phyloP scores from a whole-genome alignment of 441 rosid species.

The Gossypium trilobum region DNA sequence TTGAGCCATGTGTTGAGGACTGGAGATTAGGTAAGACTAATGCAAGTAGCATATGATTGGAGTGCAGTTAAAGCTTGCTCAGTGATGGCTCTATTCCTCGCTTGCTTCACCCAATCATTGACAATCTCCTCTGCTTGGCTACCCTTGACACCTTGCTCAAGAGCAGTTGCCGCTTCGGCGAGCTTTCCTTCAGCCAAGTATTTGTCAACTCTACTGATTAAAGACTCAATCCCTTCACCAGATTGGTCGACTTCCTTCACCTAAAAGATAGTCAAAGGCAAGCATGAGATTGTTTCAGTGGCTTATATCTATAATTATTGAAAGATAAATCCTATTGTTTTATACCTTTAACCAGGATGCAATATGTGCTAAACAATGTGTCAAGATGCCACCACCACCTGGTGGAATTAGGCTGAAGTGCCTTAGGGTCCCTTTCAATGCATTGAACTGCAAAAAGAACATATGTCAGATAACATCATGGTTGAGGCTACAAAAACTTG shows the following conservation, averaged over 20 bases:
- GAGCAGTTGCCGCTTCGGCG: conserved; percentile 78
- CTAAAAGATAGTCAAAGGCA: conserved; percentile 26
- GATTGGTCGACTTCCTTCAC: conserved; percentile 56
- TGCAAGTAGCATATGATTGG: conserved; percentile 76
- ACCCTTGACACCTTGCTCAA: conserved; percentile 75
- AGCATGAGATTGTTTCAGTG: neutral
- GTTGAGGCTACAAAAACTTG: neutral
- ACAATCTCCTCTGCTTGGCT: conserved; percentile 71
- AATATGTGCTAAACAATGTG: conserved; percentile 67
- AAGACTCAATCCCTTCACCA: conserved; percentile 66
- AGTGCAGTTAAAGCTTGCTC: conserved; percentile 82
- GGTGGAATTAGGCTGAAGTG: conserved; percentile 86
- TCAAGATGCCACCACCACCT: conserved; percentile 77
- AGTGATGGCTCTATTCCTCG: conserved; percentile 71
- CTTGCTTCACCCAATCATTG: conserved; percentile 59
- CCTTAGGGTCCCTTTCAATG: conserved; percentile 67
- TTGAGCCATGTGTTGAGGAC: neutral
- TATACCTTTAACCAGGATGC: conserved; percentile 86
- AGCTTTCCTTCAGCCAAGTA: conserved; percentile 74
- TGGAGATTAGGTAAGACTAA: conserved; percentile 47
- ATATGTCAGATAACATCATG: neutral
- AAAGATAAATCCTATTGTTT: conserved; percentile 8
- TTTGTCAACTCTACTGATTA: conserved; percentile 58
- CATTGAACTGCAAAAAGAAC: conserved; percentile 48
- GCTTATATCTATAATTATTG: neutral